Conservation (phyloP, 768 basidiomycete species). For the Naganishia onofrii region DNA sequence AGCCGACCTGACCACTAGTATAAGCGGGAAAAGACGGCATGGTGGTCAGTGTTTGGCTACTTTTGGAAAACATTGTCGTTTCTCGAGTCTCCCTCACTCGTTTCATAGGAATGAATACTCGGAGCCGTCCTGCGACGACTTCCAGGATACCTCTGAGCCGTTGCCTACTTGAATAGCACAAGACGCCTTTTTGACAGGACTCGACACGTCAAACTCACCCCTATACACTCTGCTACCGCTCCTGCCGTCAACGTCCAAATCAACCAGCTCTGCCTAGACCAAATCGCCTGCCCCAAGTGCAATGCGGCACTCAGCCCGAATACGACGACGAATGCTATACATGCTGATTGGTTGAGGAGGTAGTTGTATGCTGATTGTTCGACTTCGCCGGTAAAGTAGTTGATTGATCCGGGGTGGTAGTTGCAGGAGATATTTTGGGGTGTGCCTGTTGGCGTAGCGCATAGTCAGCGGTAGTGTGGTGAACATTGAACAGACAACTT, state of each 20-base stretch:
- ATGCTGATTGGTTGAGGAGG: not conserved
- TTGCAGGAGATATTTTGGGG: constrained; percentile 32
- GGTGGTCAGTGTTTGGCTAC: no score
- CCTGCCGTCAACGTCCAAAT: constrained; percentile 32
- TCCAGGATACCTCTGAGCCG: no score
- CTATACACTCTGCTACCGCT: constrained; percentile 26
- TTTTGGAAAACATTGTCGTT: no score
- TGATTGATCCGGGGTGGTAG: constrained; percentile 14
- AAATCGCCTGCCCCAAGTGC: constrained; percentile 13
- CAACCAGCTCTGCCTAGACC: constrained; percentile 32
- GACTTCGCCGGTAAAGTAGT: constrained; percentile 18
- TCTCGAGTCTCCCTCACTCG: no score
- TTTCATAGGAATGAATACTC: no score
- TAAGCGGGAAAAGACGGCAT: no score
- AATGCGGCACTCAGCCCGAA: constrained; percentile 1
- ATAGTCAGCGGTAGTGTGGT: no score
- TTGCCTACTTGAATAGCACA: no score
- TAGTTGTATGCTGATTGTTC: constrained; percentile 18
- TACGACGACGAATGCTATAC: not conserved
- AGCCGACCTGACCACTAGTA: constrained; percentile 21
- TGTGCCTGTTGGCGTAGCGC: not conserved
- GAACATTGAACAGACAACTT: no score
- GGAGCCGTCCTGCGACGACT: no score
- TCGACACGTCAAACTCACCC: constrained; percentile 18
- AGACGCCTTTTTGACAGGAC: no score